Base-by-base conservation (phyloP, 257 asterid species). In the Anisodus tanguticus region DNA sequence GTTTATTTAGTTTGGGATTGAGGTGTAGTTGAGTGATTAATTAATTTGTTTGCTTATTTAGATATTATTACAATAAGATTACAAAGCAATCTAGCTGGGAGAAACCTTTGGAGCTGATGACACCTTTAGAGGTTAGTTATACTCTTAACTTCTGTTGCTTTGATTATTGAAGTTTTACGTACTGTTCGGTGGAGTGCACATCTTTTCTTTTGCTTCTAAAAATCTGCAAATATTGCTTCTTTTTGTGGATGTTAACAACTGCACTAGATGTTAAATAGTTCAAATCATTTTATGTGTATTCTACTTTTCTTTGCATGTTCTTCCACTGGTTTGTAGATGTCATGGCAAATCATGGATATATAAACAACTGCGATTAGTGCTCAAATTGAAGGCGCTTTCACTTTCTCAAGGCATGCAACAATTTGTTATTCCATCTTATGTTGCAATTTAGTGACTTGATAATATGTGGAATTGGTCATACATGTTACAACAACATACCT, bases 41-140 rank as follows among this genome's bases (percentile, higher is more conserved):
- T 76, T 51, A 22, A 12, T 17, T 54, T 82, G 19, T 84, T 80
- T 82, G 54, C 89, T 53, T 82, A 49, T 78, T 37, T 92, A 97
- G 99, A 83, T 97, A 97, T 85, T 97, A 94, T 85, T 92, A 93
- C 93, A 97, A 97, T 92, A 94, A 92, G 91, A 83, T 81, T 66
- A 93, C 98, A 35, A 95, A 95, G 89, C 97, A 91, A 89, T 97
- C 99, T 59, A 92, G 95, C 89, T 97, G 99, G 99, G 99, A 97
- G 87, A 97, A 97, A 93, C 99, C 99, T 88, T 64, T 86, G 66
- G 99, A 97, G 88, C 87, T 97, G 93, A 93, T 97, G 98, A 93
- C 98, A 69, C 94, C 98, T 69, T 80, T 92, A 68, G 99, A 97
- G 99, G 99, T 95, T 92, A 88, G 93, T 87, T 86, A 85, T 84